Conservation (phyloP, 495 filamentous ascomycete genomes). For the Trichocladium antarcticum region DNA sequence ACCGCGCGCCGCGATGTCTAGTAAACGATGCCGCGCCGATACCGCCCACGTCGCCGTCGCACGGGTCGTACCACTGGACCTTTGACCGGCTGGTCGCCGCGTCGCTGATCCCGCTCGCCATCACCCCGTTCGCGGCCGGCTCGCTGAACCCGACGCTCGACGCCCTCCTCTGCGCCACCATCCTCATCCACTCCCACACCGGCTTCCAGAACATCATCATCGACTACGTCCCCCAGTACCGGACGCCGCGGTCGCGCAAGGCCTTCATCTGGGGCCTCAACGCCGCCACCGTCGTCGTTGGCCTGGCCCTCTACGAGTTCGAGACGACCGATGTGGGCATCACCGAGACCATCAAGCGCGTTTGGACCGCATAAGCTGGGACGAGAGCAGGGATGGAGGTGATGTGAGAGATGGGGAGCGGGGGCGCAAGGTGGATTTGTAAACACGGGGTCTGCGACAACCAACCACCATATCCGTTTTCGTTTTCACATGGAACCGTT, state of each 20-base stretch:
- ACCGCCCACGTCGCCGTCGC: slow-evolving; percentile 55
- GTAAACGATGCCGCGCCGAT: slow-evolving; percentile 79
- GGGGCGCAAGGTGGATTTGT: slow-evolving; percentile 1
- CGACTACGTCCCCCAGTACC: slow-evolving; percentile 74
- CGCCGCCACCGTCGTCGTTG: slow-evolving; percentile 64
- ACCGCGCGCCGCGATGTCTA: slow-evolving; percentile 24
- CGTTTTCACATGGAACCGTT: slow-evolving; percentile 1
- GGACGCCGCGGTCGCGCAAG: slow-evolving; percentile 54
- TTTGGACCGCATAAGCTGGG: slow-evolving; percentile 59
- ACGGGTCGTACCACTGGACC: slow-evolving; percentile 97
- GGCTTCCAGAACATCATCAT: slow-evolving; percentile 83
- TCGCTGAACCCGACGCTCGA: slow-evolving; percentile 83
- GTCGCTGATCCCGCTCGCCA: slow-evolving; percentile 70
- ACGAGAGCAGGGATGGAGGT: background rate
- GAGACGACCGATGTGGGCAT: slow-evolving; percentile 98
- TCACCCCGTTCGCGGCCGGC: slow-evolving; percentile 85
- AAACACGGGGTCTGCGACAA: background rate
- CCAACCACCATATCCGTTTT: slow-evolving; percentile 8
- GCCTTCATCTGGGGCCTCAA: slow-evolving; percentile 66
- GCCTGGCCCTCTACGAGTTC: slow-evolving; percentile 89
- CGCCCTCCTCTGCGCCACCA: slow-evolving; percentile 66
- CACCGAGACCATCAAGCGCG: slow-evolving; percentile 72
- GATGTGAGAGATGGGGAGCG: background rate
- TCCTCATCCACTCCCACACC: slow-evolving; percentile 88
- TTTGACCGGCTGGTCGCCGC: slow-evolving; percentile 78